Base-by-base conservation (phyloP, 441 rosid species). In the Pelargonium citronellum region DNA sequence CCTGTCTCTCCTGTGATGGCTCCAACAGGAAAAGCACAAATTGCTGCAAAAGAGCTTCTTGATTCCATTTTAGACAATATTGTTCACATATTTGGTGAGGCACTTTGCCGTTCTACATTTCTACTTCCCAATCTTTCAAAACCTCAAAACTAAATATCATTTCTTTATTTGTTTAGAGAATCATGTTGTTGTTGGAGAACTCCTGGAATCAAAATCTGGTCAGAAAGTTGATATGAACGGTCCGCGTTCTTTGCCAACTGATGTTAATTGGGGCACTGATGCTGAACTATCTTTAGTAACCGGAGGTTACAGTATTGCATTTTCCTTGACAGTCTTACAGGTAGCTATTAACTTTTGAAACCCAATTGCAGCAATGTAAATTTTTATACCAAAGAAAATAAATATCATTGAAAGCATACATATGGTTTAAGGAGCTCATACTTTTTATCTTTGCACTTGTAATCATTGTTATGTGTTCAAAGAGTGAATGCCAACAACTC, bases 401-500 rank as follows among this genome's bases (percentile, higher is more conserved):
- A 22, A 1, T 16, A 7, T 57, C 8, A 53, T 51, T 55, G 22
- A 10, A 27, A 11, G 67, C 7, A 7, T 15, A 67, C 39, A 11
- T 61, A 44, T 22, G 66, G 67, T 51, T 44, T 73, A 24, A 37
- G 30, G 34, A 70, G 61, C 16, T 51, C 57, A 12, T 51, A 15
- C 7, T 4, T 51, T 51, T 51, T 13, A 51, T 15, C 57, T 51
- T 51, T 12, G 17, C 17, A 68, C 74, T 72, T 49, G 24, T 2
- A 39, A 66, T 30, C 68, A 75, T 69, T 72, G 73, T 66, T 44
- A 20, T 34, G 78, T 70, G 80, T 71, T 55, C 60, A 66, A 77
- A 95, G 99, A 95, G 99, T 82, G 99, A 95, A 84, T 92, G 98
- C 83, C 99, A 95, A 83, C 99, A 95, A 87, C 96, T 95, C 72